These are phyloP conservation scores for Diaporthe eres DNA, from an alignment of 2,329 filamentous ascomycete species.

Conservation along the genomic window DNA sequence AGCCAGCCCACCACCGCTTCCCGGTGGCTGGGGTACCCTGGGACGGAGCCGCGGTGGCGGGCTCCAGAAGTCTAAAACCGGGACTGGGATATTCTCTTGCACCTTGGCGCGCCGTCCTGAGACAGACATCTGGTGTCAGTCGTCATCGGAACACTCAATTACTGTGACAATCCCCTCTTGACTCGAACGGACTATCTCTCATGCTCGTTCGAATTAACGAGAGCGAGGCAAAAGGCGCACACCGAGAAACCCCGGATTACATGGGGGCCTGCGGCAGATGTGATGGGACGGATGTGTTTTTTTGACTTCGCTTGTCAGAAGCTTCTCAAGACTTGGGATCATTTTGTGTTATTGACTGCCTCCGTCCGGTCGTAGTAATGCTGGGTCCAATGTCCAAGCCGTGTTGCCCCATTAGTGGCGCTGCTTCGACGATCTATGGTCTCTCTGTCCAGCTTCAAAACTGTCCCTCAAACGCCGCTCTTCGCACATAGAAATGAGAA, in stretches of 20 bases:
- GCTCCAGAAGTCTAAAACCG: conserved; percentile 31
- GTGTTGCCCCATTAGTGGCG: background rate
- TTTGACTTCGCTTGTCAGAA: conserved; percentile 6
- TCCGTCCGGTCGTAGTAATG: background rate
- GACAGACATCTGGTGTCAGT: conserved; percentile 1
- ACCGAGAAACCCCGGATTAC: background rate
- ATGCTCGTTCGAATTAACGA: conserved; percentile 1
- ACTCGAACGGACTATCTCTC: conserved; percentile 2
- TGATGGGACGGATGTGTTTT: background rate
- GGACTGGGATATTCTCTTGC: conserved; percentile 34
- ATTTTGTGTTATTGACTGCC: background rate
- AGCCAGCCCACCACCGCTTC: background rate
- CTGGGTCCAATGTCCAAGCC: conserved; percentile 9
- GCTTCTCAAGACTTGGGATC: background rate
- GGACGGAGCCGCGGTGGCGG: conserved; percentile 14
- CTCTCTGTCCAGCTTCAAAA: conserved; percentile 4
- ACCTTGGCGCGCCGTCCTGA: conserved; percentile 36
- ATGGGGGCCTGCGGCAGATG: background rate
- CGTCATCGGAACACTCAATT: background rate
- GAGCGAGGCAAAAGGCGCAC: background rate
- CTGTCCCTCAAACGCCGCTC: conserved; percentile 15
- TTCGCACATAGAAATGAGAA: background rate
- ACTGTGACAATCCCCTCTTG: background rate
- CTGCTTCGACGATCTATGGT: conserved; percentile 17
- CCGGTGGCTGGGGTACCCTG: background rate